Percentiles rank a stretch among this genome's conserved stretches.
Conservation (phyloP, 441 rosid species). For the Populus tomentosa region DNA sequence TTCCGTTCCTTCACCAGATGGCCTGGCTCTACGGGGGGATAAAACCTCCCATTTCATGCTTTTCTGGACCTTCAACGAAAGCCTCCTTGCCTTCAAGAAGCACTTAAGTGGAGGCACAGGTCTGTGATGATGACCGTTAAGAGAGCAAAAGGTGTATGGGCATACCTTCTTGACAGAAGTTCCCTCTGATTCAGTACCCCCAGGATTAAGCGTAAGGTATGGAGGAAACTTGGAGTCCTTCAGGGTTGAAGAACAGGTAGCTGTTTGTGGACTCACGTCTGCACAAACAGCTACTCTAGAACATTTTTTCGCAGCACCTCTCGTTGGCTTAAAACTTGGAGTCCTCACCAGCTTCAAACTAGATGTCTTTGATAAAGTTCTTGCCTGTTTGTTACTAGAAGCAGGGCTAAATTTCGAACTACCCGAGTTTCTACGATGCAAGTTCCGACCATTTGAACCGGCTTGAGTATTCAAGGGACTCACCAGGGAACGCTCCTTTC, state of each 20-base stretch:
- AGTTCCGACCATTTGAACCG: conserved; percentile 31
- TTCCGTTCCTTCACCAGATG: conserved; percentile 11
- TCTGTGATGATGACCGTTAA: conserved; percentile 70
- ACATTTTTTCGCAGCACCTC: conserved; percentile 35
- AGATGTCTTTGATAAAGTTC: conserved; percentile 33
- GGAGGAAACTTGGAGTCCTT: conserved; percentile 77
- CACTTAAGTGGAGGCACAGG: conserved; percentile 69
- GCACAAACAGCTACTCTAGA: conserved; percentile 44
- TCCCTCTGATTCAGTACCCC: conserved; percentile 57
- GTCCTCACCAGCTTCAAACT: conserved; percentile 52
- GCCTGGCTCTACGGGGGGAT: conserved; percentile 18
- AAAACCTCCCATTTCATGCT: conserved; percentile 37
- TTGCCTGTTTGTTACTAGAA: conserved; percentile 31
- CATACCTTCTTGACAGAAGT: conserved; percentile 78
- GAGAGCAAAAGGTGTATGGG: conserved; percentile 79
- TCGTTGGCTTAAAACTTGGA: conserved; percentile 59
- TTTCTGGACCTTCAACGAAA: conserved; percentile 55
- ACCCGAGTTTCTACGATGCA: conserved; percentile 21
- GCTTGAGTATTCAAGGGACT: conserved; percentile 25
- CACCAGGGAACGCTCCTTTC: conserved; percentile 53
- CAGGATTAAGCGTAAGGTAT: conserved; percentile 61
- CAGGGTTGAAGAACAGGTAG: conserved; percentile 87
- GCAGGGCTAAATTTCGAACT: conserved; percentile 28
- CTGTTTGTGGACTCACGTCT: conserved; percentile 43
- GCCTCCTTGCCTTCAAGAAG: conserved; percentile 64